These are phyloP conservation scores for Coemansia sp. DNA, from an alignment of 192 early-diverging fungal genomes.

Conservation along the genomic window DNA sequence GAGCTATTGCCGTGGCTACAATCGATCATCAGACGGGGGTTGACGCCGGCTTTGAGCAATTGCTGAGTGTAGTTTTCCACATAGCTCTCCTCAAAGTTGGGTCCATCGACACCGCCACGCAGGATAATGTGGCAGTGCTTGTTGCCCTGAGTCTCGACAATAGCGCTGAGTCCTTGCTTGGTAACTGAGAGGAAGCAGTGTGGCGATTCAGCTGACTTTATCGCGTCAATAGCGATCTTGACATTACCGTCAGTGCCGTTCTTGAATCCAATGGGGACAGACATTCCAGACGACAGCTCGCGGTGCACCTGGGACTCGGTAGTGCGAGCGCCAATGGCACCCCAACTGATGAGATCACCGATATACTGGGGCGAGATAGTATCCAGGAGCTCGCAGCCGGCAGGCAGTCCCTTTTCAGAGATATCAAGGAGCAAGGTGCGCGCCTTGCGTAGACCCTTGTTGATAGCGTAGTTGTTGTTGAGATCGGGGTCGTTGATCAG, in stretches of 20 bases:
- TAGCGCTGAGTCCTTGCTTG: constrained; percentile 82
- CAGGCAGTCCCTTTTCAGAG: constrained; percentile 81
- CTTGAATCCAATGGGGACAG: constrained; percentile 97
- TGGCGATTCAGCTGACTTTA: constrained; percentile 68
- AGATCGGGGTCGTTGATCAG: constrained; percentile 82
- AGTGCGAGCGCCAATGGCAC: constrained; percentile 95
- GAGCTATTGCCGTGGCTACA: constrained; percentile 94
- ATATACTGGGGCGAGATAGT: constrained; percentile 97
- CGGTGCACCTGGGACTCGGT: constrained; percentile 96
- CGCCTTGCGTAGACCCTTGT: constrained; percentile 91
- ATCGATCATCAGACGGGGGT: constrained; percentile 85
- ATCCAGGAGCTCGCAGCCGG: constrained; percentile 89
- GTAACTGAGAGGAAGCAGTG: constrained; percentile 94
- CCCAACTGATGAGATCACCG: constrained; percentile 92
- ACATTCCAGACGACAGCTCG: constrained; percentile 93
- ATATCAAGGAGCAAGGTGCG: constrained; percentile 77
- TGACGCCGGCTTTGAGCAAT: constrained; percentile 62
- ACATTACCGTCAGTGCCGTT: constrained; percentile 95
- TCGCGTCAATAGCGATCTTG: constrained; percentile 73
- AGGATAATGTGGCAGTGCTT: constrained; percentile 92
- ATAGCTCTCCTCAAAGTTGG: constrained; percentile 85
- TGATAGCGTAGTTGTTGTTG: constrained; percentile 87
- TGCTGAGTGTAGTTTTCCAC: constrained; percentile 63
- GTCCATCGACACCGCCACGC: constrained; percentile 81
- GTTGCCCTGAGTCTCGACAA: constrained; percentile 88